Evolutionary conservation across 2,329 filamentous ascomycete genomes (phyloP), one percentile per base, ranked within the genome.

Genomic region (Colletotrichum truncatum): DNA sequence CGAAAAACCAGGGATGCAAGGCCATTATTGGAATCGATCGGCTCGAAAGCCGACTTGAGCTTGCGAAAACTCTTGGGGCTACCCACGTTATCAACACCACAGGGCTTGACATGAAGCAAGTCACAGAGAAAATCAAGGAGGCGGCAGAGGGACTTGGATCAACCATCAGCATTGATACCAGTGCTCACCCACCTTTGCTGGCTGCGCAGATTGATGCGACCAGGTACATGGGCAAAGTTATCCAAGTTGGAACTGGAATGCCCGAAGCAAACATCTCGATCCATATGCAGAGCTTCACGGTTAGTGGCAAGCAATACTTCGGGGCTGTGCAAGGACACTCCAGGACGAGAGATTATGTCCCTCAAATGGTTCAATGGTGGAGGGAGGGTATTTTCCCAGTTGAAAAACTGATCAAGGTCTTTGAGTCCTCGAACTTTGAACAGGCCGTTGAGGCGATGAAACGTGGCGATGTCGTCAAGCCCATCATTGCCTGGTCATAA

Each of bases 111-210:
- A 69, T 69, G 52, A 53, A 41, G 6, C 67, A 77, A 16, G 68
- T 77, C 1, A 70, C 70, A 30, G 71, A 66, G 45, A 66, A 70
- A 56, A 74, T 79, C 28, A 69, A 68, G 23, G 61, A 70, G 23
- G 83, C 80, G 5, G 80, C 83, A 0, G 82, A 82, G 30, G 78
- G 85, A 6, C 72, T 77, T 0, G 84, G 84, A 0, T 76, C 81
- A 0, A 81, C 78, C 2, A 74, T 85, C 32, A 77, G 77, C 4
- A 76, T 87, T 53, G 85, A 87, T 57, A 85, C 84, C 0, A 86
- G 82, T 1, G 85, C 82, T 0, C 78, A 36, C 63, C 77, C 38
- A 65, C 85, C 60, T 72, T 18, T 66, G 2, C 16, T 85, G 14
- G 73, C 79, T 8, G 79, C 80, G 4, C 78, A 77, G 2, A 66